A percentile compares a stretch with the other conserved stretches of the same genome.
Evolutionary conservation across 2,329 filamentous ascomycete species (phyloP).

Genomic region (Colletotrichum spaethianum): DNA sequence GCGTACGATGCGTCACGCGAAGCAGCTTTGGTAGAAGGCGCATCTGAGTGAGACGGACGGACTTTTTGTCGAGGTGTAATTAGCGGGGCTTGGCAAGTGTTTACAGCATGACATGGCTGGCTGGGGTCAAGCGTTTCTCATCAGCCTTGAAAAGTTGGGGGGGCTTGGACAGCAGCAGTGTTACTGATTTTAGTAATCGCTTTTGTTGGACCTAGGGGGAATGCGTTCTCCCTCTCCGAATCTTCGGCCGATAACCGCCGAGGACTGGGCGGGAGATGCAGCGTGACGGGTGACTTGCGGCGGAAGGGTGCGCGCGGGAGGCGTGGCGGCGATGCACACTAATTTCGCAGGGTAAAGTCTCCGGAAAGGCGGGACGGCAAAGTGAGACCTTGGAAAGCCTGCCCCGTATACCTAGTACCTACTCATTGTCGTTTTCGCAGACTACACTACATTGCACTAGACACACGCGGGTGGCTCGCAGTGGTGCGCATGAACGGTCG

Average conservation of each 20-base stretch:
- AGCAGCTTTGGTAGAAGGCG: neutral
- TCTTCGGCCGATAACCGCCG: constrained; percentile 24
- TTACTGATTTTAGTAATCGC: too few species aligned
- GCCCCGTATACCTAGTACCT: too few species aligned
- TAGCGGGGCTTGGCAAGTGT: constrained; percentile 20
- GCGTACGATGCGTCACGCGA: constrained; percentile 24
- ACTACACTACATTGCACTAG: neutral
- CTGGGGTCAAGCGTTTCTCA: constrained; percentile 7
- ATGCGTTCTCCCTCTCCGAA: neutral
- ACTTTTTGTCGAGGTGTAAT: constrained; percentile 23
- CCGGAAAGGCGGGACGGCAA: constrained; percentile 16
- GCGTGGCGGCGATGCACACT: constrained; percentile 3
- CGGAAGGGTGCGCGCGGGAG: constrained; percentile 28
- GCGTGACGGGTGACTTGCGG: constrained; percentile 18
- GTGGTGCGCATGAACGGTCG: constrained; percentile 3
- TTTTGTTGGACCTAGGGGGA: neutral
- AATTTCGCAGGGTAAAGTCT: constrained; percentile 17
- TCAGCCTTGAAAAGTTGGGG: neutral
- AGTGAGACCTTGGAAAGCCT: neutral
- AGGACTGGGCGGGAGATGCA: constrained; percentile 2
- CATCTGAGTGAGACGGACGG: constrained; percentile 27
- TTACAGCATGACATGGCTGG: constrained; percentile 13
- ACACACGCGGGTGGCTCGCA: too few species aligned
- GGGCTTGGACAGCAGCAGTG: neutral
- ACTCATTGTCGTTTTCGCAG: neutral